A percentile compares a stretch with the other conserved stretches of the same genome.
Evolutionary conservation across 495 filamentous ascomycete genomes (phyloP).

Genomic region (Daldinia bambusicola): DNA sequence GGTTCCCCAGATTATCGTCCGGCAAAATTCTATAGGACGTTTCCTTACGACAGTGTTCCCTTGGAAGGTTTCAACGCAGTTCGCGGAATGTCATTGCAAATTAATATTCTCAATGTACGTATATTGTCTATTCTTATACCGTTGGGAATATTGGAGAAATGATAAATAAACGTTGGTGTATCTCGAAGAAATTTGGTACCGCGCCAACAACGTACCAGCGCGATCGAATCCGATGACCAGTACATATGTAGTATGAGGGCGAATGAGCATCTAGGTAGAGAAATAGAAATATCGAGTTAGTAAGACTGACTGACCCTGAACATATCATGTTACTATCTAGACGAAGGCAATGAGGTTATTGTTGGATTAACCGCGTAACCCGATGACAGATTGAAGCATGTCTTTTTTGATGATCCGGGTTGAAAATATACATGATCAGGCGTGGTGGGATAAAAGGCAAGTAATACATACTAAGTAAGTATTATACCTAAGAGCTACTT

Average conservation of each 20-base stretch:
- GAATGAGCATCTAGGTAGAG: neutral
- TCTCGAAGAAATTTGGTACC: constrained; percentile 26
- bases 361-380: neutral
- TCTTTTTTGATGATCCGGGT: neutral
- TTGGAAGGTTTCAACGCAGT: constrained; percentile 23
- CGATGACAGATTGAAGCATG: neutral
- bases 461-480: too few species aligned
- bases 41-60: neutral
- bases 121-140: constrained; percentile 7
- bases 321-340: neutral
- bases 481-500: too few species aligned
- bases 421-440: too few species aligned
- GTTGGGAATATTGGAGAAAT: constrained; percentile 7
- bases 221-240: neutral
- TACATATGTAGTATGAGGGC: neutral
- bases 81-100: constrained; percentile 18
- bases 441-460: too few species aligned
- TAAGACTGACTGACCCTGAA: neutral
- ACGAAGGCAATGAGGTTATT: neutral
- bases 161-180: constrained; percentile 36
- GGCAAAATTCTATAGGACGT: constrained; percentile 20
- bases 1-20: constrained; percentile 38
- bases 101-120: constrained; percentile 33
- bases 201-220: neutral
- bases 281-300: neutral